These are phyloP conservation scores for Metarhizium anisopliae DNA, from an alignment of 2,329 filamentous ascomycete species.

Conservation along the genomic window DNA sequence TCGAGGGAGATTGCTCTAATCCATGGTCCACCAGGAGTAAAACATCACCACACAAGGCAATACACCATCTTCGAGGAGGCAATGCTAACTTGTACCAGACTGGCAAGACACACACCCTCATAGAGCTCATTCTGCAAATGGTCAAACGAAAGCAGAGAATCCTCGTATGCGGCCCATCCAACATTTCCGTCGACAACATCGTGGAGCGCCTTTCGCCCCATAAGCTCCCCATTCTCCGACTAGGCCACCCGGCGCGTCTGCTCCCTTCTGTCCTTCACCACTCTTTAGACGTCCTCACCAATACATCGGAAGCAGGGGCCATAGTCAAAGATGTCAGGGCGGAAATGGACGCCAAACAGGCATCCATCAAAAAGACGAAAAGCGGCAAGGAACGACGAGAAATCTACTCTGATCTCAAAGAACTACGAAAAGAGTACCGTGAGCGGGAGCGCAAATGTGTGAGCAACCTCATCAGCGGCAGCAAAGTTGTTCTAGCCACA, in stretches of 20 bases:
- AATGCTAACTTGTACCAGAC: conserved; percentile 41
- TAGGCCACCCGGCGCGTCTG: conserved; percentile 87
- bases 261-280: conserved; percentile 82
- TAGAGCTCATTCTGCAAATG: conserved; percentile 91
- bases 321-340: conserved; percentile 85
- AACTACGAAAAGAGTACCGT: conserved; percentile 79
- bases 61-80: background rate
- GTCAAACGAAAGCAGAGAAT: conserved; percentile 64
- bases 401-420: conserved; percentile 79
- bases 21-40: conserved; percentile 79
- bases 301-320: conserved; percentile 78
- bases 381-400: conserved; percentile 69
- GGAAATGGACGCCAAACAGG: conserved; percentile 90
- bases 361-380: conserved; percentile 78
- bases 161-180: conserved; percentile 92
- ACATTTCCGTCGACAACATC: conserved; percentile 97
- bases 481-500: conserved; percentile 85
- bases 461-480: conserved; percentile 60
- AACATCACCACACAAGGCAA: background rate
- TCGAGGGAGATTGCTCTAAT: conserved; percentile 79
- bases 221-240: conserved; percentile 76
- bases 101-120: conserved; percentile 92
- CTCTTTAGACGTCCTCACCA: conserved; percentile 83
- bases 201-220: conserved; percentile 82
- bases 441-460: conserved; percentile 79